A percentile compares a stretch with the other conserved stretches of the same genome.
Evolutionary conservation across 257 asterid species (phyloP).

Genomic region (Forsythia suspensa): DNA sequence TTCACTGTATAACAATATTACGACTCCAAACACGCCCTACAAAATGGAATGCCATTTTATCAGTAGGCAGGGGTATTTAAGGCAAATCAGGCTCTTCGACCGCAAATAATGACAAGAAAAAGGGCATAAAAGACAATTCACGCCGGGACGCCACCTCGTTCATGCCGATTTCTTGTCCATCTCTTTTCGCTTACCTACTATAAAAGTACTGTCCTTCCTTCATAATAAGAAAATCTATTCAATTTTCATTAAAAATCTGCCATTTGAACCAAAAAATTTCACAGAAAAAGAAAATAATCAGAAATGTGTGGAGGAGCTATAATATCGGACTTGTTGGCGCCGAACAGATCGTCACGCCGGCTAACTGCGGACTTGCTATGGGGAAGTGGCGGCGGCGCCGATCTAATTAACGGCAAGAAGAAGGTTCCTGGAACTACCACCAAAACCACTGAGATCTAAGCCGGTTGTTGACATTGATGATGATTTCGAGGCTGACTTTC

Average conservation of each 20-base stretch:
- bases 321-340: conserved; percentile 56
- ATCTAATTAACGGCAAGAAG: conserved; percentile 39
- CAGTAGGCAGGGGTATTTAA: too few relatives aligned
- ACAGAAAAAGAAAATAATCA: not conserved
- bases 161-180: conserved; percentile 36
- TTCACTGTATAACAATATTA: too few relatives aligned
- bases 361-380: conserved; percentile 80
- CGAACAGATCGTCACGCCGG: conserved; percentile 64
- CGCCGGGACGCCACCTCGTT: conserved; percentile 28
- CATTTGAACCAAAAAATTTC: conserved; percentile 8
- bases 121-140: conserved; percentile 20
- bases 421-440: conserved; percentile 34
- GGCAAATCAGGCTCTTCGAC: not conserved
- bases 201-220: not conserved
- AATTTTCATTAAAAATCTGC: not conserved
- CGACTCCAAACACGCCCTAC: too few relatives aligned
- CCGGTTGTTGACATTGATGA: conserved; percentile 47
- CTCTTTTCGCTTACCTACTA: conserved; percentile 20
- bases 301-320: conserved; percentile 96
- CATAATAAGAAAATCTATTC: not conserved
- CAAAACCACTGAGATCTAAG: conserved; percentile 62
- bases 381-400: conserved; percentile 55
- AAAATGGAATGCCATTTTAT: too few relatives aligned
- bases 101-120: not conserved
- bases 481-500: conserved; percentile 87